These are phyloP conservation scores for Echria macrotheca DNA, from an alignment of 495 filamentous ascomycete genomes.

Conservation along the genomic window DNA sequence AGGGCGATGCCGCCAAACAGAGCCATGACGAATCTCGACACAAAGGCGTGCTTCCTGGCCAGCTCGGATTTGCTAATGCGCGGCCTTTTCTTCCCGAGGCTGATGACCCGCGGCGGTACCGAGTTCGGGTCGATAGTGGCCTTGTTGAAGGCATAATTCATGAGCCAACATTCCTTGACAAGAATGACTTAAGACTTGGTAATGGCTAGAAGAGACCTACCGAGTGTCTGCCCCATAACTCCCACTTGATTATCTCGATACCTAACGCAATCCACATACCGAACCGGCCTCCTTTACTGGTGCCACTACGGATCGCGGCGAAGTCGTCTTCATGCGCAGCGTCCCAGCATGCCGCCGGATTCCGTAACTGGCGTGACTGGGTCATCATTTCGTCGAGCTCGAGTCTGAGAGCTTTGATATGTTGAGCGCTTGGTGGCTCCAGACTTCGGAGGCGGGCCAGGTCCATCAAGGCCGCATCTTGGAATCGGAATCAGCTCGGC, in stretches of 20 bases:
- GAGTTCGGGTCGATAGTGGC: too few relatives aligned
- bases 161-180: too few relatives aligned
- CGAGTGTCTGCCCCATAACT: not conserved
- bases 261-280: not conserved
- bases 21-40: not conserved
- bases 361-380: not conserved
- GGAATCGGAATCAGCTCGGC: not conserved
- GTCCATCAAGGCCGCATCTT: not conserved
- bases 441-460: not conserved
- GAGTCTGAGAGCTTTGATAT: not conserved
- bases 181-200: too few relatives aligned
- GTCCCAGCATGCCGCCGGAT: not conserved
- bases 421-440: not conserved
- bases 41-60: not conserved
- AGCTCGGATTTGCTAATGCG: not conserved
- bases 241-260: not conserved
- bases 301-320: not conserved
- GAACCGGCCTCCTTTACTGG: not conserved
- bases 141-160: too few relatives aligned
- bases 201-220: too few relatives aligned
- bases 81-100: not conserved
- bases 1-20: not conserved
- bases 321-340: not conserved
- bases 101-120: not conserved
- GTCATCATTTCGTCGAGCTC: not conserved